Conservation (phyloP, 202 grass and related monocot species). For the Setaria viridis region DNA sequence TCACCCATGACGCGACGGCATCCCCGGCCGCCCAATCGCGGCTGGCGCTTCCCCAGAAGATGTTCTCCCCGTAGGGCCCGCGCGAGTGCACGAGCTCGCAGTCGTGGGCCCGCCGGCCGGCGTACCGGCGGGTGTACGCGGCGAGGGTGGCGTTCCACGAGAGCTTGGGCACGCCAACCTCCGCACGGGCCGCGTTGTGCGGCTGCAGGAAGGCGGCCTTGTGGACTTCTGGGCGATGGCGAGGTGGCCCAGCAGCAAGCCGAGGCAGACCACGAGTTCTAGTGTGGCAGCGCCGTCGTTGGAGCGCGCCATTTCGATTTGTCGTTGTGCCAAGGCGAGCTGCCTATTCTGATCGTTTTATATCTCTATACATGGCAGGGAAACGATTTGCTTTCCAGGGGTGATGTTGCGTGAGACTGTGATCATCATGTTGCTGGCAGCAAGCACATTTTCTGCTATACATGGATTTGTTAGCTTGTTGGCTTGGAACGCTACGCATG, state of each 20-base stretch:
- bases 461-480: too few species aligned
- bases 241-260: too few species aligned
- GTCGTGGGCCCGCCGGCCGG: neutral
- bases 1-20: constrained; percentile 17
- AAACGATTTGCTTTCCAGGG: neutral
- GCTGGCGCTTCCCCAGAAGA: constrained; percentile 15
- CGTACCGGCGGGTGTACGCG: neutral
- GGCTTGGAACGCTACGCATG: neutral
- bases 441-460: neutral
- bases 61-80: constrained; percentile 42
- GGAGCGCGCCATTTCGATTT: neutral
- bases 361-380: neutral
- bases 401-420: neutral
- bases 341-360: neutral
- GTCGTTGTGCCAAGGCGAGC: too few species aligned
- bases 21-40: neutral
- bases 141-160: constrained; percentile 13
- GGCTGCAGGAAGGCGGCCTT: neutral
- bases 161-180: constrained; percentile 18
- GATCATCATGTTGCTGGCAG: neutral
- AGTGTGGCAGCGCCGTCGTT: neutral
- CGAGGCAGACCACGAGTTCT: neutral
- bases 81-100: constrained; percentile 14
- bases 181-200: constrained; percentile 22
- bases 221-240: neutral